These are phyloP conservation scores for Mycosphaerelloides madeirae DNA, from an alignment of 2,329 filamentous ascomycete species.

Conservation along the genomic window DNA sequence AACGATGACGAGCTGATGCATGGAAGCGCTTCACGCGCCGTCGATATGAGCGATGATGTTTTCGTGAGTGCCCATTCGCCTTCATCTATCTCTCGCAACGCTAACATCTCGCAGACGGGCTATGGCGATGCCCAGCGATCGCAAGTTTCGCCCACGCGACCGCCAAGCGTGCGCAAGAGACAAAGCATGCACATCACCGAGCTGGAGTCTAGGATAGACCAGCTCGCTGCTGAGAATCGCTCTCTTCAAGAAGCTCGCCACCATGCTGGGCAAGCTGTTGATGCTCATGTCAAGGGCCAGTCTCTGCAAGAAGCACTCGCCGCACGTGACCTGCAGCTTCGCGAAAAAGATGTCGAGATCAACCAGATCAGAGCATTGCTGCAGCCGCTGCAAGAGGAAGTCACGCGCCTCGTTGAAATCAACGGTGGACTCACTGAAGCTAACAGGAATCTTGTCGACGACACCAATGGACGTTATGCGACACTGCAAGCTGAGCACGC, in stretches of 20 bases:
- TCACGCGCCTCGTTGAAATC: conserved; percentile 72
- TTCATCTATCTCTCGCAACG: background rate
- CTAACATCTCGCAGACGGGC: conserved; percentile 65
- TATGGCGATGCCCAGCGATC: conserved; percentile 87
- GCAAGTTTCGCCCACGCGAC: conserved; percentile 83
- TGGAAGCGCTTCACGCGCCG: conserved; percentile 77
- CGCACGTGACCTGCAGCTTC: conserved; percentile 64
- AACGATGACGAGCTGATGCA: conserved; percentile 73
- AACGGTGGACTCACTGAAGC: conserved; percentile 75
- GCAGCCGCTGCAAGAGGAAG: conserved; percentile 75
- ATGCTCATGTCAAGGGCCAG: conserved; percentile 49
- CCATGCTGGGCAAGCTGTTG: conserved; percentile 11
- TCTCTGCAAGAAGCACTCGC: conserved; percentile 51
- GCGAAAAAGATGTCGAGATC: conserved; percentile 83
- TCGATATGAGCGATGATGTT: conserved; percentile 79
- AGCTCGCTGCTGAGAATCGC: conserved; percentile 79
- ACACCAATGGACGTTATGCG: conserved; percentile 68
- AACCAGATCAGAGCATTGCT: conserved; percentile 68
- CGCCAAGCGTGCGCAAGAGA: conserved; percentile 91
- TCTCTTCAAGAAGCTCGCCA: conserved; percentile 61
- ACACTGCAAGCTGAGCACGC: conserved; percentile 63
- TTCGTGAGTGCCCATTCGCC: conserved; percentile 66
- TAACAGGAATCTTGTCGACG: conserved; percentile 69
- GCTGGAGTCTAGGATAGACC: conserved; percentile 78
- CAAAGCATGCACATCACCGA: conserved; percentile 95